Evolutionary conservation across 2,329 filamentous ascomycete genomes (phyloP).

Genomic region (Coniochaeta hoffmannii): DNA sequence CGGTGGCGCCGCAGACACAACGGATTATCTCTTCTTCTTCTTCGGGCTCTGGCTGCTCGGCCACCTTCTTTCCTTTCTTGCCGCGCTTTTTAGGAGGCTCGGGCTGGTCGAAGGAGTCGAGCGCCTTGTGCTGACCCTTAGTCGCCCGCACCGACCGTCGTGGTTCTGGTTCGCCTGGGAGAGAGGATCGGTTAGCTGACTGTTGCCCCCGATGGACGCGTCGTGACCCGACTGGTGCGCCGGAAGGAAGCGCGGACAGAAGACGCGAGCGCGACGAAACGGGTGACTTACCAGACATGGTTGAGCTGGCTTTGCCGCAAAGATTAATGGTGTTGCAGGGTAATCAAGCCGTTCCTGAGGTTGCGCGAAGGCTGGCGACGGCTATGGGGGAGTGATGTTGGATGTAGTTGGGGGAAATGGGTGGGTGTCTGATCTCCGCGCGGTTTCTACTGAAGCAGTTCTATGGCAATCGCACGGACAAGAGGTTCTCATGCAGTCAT

Average conservation of each 20-base stretch:
- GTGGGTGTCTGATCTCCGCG: neutral
- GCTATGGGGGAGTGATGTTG: neutral
- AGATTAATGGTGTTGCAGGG: neutral
- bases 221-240: neutral
- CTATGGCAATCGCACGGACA: neutral
- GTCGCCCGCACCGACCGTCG: conserved; percentile 92
- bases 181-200: conserved; percentile 11
- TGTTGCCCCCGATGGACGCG: neutral
- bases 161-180: conserved; percentile 57
- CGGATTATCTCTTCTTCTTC: conserved; percentile 78
- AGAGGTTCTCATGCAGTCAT: conserved; percentile 1
- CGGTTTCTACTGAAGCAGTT: neutral
- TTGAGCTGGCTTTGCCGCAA: neutral
- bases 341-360: neutral
- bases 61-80: conserved; percentile 48
- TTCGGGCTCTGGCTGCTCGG: conserved; percentile 48
- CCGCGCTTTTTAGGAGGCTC: conserved; percentile 44
- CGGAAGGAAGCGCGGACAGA: neutral
- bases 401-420: neutral
- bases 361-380: neutral
- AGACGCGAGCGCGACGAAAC: neutral
- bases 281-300: neutral
- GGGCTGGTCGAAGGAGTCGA: conserved; percentile 64
- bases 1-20: conserved; percentile 85
- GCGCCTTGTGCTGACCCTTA: conserved; percentile 92